phyloP scores from a whole-genome alignment of 805 yeast species.

The Kodamaea nitidulidarum region DNA sequence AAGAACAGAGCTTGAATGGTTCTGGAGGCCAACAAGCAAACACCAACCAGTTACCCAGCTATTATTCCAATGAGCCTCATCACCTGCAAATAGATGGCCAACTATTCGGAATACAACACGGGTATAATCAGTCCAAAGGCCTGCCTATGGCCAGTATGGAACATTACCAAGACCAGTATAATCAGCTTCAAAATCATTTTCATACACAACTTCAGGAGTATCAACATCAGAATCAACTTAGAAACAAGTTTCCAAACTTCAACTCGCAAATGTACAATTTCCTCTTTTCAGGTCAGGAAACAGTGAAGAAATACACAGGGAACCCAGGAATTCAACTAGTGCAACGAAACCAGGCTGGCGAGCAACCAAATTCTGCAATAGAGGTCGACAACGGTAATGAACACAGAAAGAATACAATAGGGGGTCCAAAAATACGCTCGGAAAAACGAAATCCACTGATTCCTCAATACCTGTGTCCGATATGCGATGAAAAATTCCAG shows the following conservation, averaged over 20 bases:
- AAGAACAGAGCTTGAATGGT: too few species aligned
- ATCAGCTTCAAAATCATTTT: not conserved
- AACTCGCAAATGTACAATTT: slow-evolving; percentile 1
- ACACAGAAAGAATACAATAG: not conserved
- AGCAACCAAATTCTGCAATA: not conserved
- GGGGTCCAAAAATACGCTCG: not conserved
- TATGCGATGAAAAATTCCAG: slow-evolving; percentile 34
- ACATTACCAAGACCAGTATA: not conserved
- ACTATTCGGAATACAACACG: not conserved
- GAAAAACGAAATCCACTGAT: not conserved
- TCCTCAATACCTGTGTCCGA: slow-evolving; percentile 33
- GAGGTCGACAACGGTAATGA: not conserved
- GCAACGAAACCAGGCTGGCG: not conserved
- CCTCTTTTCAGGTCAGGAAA: slow-evolving; percentile 1
- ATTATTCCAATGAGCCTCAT: too few species aligned
- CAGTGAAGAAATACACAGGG: not conserved
- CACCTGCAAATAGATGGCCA: too few species aligned
- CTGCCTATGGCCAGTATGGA: not conserved
- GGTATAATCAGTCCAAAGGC: not conserved
- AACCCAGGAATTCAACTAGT: slow-evolving; percentile 1
- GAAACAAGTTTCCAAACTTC: slow-evolving; percentile 1
- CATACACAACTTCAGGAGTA: not conserved
- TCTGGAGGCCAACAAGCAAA: too few species aligned
- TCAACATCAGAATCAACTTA: not conserved
- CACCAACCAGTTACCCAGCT: too few species aligned